Percentiles rank a stretch among this genome's conserved stretches.
phyloP scores from a whole-genome alignment of 1,284 basidiomycete genomes.

The Meira nashicola region DNA sequence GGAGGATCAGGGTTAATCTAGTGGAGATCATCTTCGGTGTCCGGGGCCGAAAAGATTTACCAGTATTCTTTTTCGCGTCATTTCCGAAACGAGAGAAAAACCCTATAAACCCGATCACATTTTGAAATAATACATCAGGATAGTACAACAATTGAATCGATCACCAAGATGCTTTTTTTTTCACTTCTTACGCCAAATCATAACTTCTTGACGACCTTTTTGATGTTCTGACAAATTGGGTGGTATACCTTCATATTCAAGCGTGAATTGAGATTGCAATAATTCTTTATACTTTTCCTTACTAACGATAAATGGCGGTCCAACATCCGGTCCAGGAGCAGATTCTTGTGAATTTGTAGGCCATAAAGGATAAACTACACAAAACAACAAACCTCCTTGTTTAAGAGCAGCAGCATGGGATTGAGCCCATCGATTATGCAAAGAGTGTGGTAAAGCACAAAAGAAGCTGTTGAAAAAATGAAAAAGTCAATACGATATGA shows the following conservation, averaged over 20 bases:
- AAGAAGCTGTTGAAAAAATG: constrained; percentile 5
- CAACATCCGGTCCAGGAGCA: not conserved
- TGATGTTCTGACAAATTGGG: not conserved
- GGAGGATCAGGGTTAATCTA: too few relatives aligned
- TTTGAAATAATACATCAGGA: too few relatives aligned
- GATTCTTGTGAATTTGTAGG: not conserved
- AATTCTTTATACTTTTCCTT: not conserved
- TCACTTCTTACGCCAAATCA: constrained; percentile 8
- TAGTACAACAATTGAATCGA: too few relatives aligned
- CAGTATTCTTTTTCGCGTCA: too few relatives aligned
- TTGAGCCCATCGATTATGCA: constrained; percentile 1
- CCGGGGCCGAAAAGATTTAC: too few relatives aligned
- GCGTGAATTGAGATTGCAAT: not conserved
- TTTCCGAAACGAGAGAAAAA: too few relatives aligned
- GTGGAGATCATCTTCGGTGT: too few relatives aligned
- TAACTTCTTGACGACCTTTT: not conserved
- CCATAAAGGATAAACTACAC: not conserved
- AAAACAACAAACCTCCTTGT: not conserved
- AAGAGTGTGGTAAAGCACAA: not conserved
- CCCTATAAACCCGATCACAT: too few relatives aligned
- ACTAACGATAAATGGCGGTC: not conserved
- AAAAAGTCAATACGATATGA: not conserved
- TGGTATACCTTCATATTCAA: not conserved
- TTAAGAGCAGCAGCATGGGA: constrained; percentile 6
- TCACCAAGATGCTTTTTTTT: not conserved